Evolutionary conservation across 441 rosid genomes (phyloP), one percentile per base, ranked within the genome.

Genomic region (Kokia cookei): DNA sequence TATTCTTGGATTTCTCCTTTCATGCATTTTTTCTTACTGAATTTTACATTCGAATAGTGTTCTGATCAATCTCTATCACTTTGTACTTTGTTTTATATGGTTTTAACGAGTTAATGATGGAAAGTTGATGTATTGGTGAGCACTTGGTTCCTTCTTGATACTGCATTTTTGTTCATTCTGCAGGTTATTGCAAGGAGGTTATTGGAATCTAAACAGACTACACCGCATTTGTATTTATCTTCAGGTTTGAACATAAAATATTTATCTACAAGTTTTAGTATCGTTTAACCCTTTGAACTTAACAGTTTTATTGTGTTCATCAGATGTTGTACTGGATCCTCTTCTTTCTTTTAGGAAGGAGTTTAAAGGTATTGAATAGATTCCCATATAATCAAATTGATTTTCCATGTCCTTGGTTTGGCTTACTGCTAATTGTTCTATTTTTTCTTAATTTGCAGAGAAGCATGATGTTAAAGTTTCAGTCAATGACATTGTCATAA

Each of bases 291-390:
- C 35, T 74, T 75, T 70, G 40, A 62, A 82, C 84, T 50, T 73
- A 84, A 78, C 53, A 51, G 62, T 22, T 69, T 72, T 14, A 24
- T 75, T 78, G 70, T 84, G 80, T 70, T 55, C 72, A 67, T 73
- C 94, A 92, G 99, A 96, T 84, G 97, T 96, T 78, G 79, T 89
- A 71, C 76, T 93, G 91, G 98, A 92, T 87, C 97, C 97, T 82
- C 93, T 96, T 78, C 94, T 96, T 82, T 82, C 89, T 73, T 96
- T 96, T 77, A 86, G 98, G 82, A 93, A 90, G 76, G 94, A 96
- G 74, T 91, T 96, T 75, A 92, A 87, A 87, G 98, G 98, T 93
- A 83, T 84, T 65, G 65, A 70, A 61, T 74, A 51, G 24, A 19
- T 14, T 57, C 48, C 51, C 75, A 35, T 70, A 27, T 72, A 73